These are phyloP conservation scores for Apiospora pterosperma DNA, from an alignment of 2,329 filamentous ascomycete species.

Conservation along the genomic window DNA sequence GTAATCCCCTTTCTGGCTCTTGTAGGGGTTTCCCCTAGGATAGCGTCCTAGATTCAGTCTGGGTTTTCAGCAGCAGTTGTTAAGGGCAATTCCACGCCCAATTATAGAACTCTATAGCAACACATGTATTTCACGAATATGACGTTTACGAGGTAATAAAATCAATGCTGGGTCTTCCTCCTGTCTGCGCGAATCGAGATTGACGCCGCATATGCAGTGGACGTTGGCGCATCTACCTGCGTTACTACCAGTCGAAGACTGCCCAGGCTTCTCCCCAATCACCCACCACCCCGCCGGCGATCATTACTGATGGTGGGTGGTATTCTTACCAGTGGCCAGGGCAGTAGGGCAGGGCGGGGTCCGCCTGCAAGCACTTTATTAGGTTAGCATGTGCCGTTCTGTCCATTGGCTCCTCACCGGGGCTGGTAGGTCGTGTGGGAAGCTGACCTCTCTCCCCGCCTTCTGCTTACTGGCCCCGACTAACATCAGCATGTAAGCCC, in stretches of 20 bases:
- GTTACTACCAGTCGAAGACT: no score
- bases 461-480: background rate
- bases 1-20: no score
- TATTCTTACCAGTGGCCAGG: background rate
- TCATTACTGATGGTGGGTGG: no score
- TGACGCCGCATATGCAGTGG: background rate
- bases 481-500: background rate
- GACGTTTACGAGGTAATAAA: background rate
- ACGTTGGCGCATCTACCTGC: no score
- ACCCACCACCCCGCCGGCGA: background rate
- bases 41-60: no score
- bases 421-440: background rate
- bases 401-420: background rate
- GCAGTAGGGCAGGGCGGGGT: background rate
- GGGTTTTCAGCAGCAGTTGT: no score
- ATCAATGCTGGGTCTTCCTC: background rate
- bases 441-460: background rate
- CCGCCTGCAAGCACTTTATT: background rate
- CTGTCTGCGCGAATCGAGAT: background rate
- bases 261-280: no score
- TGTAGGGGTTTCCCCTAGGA: no score
- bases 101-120: background rate
- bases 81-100: no score
- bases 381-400: background rate
- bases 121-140: background rate